These are phyloP conservation scores for Vairimorpha ceranae DNA, from an alignment of 371 early-diverging fungal species.

Conservation along the genomic window DNA sequence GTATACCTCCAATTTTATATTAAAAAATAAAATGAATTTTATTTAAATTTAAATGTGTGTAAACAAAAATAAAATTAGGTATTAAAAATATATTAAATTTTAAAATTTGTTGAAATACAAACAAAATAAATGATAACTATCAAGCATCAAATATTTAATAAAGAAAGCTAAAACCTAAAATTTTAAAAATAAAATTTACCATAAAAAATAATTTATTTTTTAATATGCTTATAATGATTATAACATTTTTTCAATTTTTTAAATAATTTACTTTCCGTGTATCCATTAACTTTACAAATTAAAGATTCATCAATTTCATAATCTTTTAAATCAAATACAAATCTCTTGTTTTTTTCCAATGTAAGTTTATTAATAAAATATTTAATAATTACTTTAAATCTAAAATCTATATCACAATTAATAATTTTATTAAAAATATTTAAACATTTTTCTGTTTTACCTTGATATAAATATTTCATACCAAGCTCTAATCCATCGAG, in stretches of 20 bases:
- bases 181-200: too few species aligned
- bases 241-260: not conserved
- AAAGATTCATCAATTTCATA: not conserved
- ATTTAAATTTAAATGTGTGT: too few species aligned
- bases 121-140: too few species aligned
- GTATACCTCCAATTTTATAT: too few species aligned
- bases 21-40: too few species aligned
- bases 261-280: not conserved
- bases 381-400: not conserved
- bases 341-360: not conserved
- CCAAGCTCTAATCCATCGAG: not conserved
- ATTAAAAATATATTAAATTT: too few species aligned
- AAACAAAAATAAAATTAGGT: too few species aligned
- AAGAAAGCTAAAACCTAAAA: too few species aligned
- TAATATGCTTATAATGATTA: not conserved
- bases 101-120: too few species aligned
- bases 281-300: constrained; percentile 2
- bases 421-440: not conserved
- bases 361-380: not conserved
- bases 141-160: too few species aligned
- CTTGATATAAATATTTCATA: not conserved
- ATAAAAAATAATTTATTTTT: not conserved
- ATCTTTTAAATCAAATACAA: not conserved
- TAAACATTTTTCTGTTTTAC: not conserved
- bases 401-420: not conserved